phyloP scores from a whole-genome alignment of 352 stramenopile genomes.

The Phytophthora fragariae region DNA sequence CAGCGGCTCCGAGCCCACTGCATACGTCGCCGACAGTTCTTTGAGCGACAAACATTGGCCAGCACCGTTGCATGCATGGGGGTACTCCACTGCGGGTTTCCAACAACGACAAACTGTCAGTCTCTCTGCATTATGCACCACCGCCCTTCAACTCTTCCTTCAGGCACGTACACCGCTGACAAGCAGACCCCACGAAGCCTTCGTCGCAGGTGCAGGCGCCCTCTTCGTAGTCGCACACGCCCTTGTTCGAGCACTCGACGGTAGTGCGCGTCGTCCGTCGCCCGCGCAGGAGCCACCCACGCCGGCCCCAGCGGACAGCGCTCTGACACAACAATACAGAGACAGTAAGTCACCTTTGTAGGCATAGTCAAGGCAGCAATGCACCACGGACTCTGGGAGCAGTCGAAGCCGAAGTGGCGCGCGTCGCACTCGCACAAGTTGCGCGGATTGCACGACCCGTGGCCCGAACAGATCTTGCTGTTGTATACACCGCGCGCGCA shows the following conservation, averaged over 20 bases:
- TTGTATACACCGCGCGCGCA: slow-evolving; percentile 62
- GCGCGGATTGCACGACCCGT: slow-evolving; percentile 52
- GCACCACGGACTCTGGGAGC: slow-evolving; percentile 51
- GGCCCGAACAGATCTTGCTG: slow-evolving; percentile 64
- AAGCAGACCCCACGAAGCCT: slow-evolving; percentile 75
- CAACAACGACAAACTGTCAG: neutral
- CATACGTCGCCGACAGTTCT: slow-evolving; percentile 54
- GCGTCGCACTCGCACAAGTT: slow-evolving; percentile 70
- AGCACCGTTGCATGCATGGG: slow-evolving; percentile 45
- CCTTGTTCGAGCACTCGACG: slow-evolving; percentile 84
- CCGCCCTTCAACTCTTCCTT: too few relatives aligned
- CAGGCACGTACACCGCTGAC: slow-evolving; percentile 61
- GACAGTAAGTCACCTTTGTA: neutral
- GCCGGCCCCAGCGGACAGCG: slow-evolving; percentile 59
- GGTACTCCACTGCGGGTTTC: slow-evolving; percentile 54
- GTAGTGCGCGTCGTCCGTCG: slow-evolving; percentile 67
- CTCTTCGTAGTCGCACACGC: slow-evolving; percentile 58
- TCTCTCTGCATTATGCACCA: neutral
- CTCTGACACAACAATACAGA: slow-evolving; percentile 27
- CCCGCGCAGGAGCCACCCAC: slow-evolving; percentile 64
- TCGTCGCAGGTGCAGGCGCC: slow-evolving; percentile 70
- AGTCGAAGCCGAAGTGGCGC: slow-evolving; percentile 64
- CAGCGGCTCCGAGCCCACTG: slow-evolving; percentile 54
- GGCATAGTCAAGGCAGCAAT: neutral
- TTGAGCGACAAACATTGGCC: slow-evolving; percentile 78